phyloP scores from a whole-genome alignment of 176 grass and related monocot genomes.

The Lolium perenne region DNA sequence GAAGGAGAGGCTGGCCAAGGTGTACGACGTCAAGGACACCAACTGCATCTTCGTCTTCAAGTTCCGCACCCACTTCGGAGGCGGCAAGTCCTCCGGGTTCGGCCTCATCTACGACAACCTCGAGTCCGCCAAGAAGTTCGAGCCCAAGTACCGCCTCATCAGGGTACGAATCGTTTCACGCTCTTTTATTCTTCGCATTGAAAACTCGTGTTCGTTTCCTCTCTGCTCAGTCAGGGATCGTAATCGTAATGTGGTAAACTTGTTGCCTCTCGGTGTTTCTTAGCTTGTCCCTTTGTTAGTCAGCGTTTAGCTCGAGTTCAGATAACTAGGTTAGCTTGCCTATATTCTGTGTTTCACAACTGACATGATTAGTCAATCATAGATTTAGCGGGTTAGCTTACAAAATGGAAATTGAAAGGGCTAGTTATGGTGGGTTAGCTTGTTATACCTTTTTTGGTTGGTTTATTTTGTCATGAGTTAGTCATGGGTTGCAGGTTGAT shows the following conservation, averaged over 20 bases:
- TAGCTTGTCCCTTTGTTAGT: neutral
- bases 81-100: conserved; percentile 93
- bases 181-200: neutral
- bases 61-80: conserved; percentile 96
- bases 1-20: conserved; percentile 67
- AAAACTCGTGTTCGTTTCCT: neutral
- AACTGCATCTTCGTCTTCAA: conserved; percentile 99
- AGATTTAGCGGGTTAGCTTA: neutral
- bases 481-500: neutral
- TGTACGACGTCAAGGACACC: conserved; percentile 83
- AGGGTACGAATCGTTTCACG: conserved; percentile 49
- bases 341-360: neutral
- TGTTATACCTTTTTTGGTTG: neutral
- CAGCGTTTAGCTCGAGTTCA: neutral
- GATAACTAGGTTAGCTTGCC: neutral
- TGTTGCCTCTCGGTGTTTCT: neutral
- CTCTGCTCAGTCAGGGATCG: neutral
- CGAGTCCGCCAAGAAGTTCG: conserved; percentile 85
- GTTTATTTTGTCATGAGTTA: neutral
- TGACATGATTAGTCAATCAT: too few species aligned
- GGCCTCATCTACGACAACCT: conserved; percentile 93
- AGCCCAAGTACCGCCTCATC: conserved; percentile 97
- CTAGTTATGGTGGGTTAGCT: neutral
- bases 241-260: neutral
- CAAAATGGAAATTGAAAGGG: neutral